These are phyloP conservation scores for Aspergillus sp. DNA, from an alignment of 2,329 filamentous ascomycete species.

Conservation along the genomic window DNA sequence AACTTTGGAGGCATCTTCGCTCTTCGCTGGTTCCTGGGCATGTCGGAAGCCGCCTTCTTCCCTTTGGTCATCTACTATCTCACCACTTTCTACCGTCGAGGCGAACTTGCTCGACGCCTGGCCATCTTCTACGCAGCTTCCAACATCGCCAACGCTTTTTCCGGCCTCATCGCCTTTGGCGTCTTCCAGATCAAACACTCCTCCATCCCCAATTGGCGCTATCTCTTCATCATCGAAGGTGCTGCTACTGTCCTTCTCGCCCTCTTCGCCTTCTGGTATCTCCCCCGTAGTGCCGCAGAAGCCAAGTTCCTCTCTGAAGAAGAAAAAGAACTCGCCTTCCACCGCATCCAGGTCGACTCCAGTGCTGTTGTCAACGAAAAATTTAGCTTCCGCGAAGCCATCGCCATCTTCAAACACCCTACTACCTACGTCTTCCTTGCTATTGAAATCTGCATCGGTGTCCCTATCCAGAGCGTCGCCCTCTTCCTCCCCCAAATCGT, in stretches of 20 bases:
- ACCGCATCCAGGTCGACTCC: conserved; percentile 71
- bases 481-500: conserved; percentile 59
- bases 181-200: conserved; percentile 48
- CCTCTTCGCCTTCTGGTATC: conserved; percentile 63
- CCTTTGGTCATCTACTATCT: conserved; percentile 22
- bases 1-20: conserved; percentile 21
- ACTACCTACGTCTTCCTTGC: conserved; percentile 51
- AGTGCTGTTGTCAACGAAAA: conserved; percentile 59
- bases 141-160: conserved; percentile 25
- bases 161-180: conserved; percentile 32
- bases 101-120: conserved; percentile 21
- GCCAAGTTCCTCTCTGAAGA: conserved; percentile 62
- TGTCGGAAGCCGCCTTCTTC: conserved; percentile 25
- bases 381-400: conserved; percentile 49
- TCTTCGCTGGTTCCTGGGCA: conserved; percentile 23
- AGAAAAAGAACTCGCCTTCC: conserved; percentile 64
- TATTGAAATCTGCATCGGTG: conserved; percentile 57
- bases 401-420: conserved; percentile 51
- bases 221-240: conserved; percentile 55
- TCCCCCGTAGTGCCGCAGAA: conserved; percentile 60
- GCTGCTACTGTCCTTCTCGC: conserved; percentile 57
- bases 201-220: conserved; percentile 47
- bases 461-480: conserved; percentile 53
- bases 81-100: conserved; percentile 26
- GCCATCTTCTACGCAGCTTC: conserved; percentile 26